Base-by-base conservation (phyloP, 352 stramenopile genomes). In the Thalassiosira mediterranea region DNA sequence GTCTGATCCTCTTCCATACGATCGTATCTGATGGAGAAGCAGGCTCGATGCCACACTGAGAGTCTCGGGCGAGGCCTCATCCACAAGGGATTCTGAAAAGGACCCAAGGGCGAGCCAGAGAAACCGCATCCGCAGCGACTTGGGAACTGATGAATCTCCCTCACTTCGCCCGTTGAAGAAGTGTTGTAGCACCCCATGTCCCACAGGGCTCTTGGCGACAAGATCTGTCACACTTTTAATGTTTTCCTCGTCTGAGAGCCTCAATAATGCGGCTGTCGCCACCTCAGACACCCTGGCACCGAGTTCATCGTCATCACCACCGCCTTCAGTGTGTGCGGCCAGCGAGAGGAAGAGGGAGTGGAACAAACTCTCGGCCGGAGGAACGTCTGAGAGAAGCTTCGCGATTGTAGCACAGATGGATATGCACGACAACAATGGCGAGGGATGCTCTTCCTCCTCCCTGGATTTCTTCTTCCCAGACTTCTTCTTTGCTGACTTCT, bases 101-200 rank as follows among this genome's bases (percentile, higher is more conserved):
- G 76, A 64, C 37, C 59, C 25, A 25, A 84, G 65, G 13, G 76
- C 67, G 34, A 80, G 19, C 76, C 76, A 77, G 0, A 78, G 59
- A 59, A 78, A 80, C 3, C 76, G 69, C 15, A 47, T 47, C 13
- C 37, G 57, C 15, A 76, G 13, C 1, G 47, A 49, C 11, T 49
- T 48, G 49, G 52, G 62, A 52, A 37, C 10, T 10, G 11, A 17
- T 10, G 47, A 34, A 4, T 28, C 48, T 13, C 52, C 48, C 31
- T 72, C 44, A 47, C 21, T n/a, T 8, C 51, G 26, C 40, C 37
- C 38, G 59, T 31, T 25, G 59, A 48, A 78, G 31, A 19, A 72
- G n/a, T 62, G 25, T 8, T 44, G 38, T n/a, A 78, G 52, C 3
- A 72, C 52, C n/a, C 61, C n/a, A 37, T 66, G 38, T n/a, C 59